Percentiles rank a stretch among this genome's conserved stretches.
These are phyloP conservation scores for Pseudonitzschia delicatissima DNA, from an alignment of 108 stramenopile species.

Conservation along the genomic window DNA sequence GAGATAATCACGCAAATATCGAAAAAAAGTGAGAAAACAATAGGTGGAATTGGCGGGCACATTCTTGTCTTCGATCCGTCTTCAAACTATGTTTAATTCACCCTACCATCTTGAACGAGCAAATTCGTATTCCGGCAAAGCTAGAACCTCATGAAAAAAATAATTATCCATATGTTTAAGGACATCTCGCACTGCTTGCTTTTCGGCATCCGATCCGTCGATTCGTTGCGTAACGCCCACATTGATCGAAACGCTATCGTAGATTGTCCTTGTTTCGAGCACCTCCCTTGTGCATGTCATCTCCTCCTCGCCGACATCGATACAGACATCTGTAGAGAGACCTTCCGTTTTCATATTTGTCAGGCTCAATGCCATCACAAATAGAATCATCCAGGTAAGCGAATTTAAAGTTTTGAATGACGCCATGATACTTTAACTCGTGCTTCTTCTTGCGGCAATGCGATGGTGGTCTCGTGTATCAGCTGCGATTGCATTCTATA, in stretches of 20 bases:
- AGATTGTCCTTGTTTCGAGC: slow-evolving; percentile 1
- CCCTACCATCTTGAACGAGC: slow-evolving; percentile 54
- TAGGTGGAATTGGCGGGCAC: too few species aligned
- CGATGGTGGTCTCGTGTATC: too few species aligned
- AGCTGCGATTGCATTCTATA: too few species aligned
- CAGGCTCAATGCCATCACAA: neutral
- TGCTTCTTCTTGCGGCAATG: too few species aligned
- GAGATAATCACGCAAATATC: neutral
- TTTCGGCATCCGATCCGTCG: slow-evolving; percentile 61
- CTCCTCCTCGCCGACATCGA: slow-evolving; percentile 10
- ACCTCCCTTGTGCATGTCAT: slow-evolving; percentile 14
- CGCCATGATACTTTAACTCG: neutral
- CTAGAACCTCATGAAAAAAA: slow-evolving; percentile 60
- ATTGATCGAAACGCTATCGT: slow-evolving; percentile 23
- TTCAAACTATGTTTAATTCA: neutral
- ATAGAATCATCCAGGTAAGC: neutral
- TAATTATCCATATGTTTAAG: slow-evolving; percentile 59
- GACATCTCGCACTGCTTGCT: slow-evolving; percentile 42
- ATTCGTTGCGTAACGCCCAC: slow-evolving; percentile 46
- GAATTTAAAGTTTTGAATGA: neutral
- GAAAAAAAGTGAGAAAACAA: too few species aligned
- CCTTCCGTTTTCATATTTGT: slow-evolving; percentile 2
- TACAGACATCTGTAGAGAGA: slow-evolving; percentile 3
- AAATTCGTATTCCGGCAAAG: slow-evolving; percentile 60
- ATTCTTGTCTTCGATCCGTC: too few species aligned